phyloP scores from a whole-genome alignment of 305 asterid species.

The Andrographis paniculata region DNA sequence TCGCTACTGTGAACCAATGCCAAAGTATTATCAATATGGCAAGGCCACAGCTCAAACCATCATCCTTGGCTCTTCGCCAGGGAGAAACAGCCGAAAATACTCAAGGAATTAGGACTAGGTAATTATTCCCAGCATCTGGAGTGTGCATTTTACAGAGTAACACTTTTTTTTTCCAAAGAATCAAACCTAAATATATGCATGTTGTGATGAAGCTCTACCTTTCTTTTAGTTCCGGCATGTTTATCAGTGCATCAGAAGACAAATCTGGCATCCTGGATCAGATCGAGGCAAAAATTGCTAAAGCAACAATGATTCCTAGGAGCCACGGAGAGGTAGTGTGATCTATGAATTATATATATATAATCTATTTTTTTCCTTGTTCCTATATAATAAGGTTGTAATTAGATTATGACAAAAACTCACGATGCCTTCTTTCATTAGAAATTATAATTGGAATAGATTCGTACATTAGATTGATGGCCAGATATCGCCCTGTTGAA shows the following conservation, averaged over 20 bases:
- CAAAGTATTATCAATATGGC: slow-evolving; percentile 52
- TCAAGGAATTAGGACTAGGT: slow-evolving; percentile 94
- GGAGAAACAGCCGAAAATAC: slow-evolving; percentile 86
- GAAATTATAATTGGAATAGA: no score
- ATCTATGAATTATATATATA: not conserved
- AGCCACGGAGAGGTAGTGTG: slow-evolving; percentile 77
- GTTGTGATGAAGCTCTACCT: slow-evolving; percentile 12
- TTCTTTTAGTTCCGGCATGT: slow-evolving; percentile 73
- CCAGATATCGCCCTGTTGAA: slow-evolving; percentile 3
- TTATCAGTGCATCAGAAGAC: slow-evolving; percentile 80
- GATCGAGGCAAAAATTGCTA: slow-evolving; percentile 86
- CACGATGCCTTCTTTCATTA: no score
- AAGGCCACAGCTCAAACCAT: slow-evolving; percentile 50
- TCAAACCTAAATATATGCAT: not conserved
- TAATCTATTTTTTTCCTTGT: slow-evolving; percentile 5
- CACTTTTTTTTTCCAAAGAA: not conserved
- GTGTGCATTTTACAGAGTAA: not conserved
- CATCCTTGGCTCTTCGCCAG: slow-evolving; percentile 64
- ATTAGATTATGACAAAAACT: no score
- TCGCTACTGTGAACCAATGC: slow-evolving; percentile 84
- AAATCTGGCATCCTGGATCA: slow-evolving; percentile 60
- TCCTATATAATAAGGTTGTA: no score
- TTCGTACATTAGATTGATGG: no score
- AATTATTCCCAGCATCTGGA: slow-evolving; percentile 17
- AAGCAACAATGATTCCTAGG: slow-evolving; percentile 68